Evolutionary conservation across 306 rosid species (phyloP).

Genomic region (Acacia crassicarpa): DNA sequence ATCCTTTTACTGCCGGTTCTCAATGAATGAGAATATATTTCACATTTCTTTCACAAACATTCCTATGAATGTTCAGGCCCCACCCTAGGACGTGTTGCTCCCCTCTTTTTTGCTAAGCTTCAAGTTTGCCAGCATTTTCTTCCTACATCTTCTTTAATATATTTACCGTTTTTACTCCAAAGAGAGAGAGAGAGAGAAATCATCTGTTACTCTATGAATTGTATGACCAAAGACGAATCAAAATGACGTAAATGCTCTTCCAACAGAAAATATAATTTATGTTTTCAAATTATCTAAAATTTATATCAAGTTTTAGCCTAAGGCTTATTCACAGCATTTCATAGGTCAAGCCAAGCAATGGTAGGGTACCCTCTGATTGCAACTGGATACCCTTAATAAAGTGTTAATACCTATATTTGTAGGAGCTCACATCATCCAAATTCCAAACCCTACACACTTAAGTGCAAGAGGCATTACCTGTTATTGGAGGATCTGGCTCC

Average conservation of each 20-base stretch:
- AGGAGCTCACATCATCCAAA: constrained; percentile 21
- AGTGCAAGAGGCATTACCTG: constrained; percentile 54
- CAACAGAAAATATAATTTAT: constrained; percentile 25
- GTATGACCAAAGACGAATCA: neutral
- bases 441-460: constrained; percentile 19
- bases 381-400: constrained; percentile 11
- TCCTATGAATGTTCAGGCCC: neutral
- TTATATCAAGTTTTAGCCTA: neutral
- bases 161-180: neutral
- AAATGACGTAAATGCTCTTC: constrained; percentile 6
- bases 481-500: constrained; percentile 61
- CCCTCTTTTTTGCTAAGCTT: neutral
- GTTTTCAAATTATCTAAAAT: constrained; percentile 22
- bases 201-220: neutral
- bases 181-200: neutral
- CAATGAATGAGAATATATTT: neutral
- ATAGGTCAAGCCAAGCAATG: constrained; percentile 13
- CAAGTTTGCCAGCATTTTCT: neutral
- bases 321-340: neutral
- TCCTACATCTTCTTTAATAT: neutral
- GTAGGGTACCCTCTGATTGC: neutral
- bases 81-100: neutral
- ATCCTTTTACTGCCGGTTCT: neutral
- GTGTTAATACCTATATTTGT: neutral
- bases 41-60: neutral